phyloP scores from a whole-genome alignment of 1,284 basidiomycete species.

The Amanita bisporigera region DNA sequence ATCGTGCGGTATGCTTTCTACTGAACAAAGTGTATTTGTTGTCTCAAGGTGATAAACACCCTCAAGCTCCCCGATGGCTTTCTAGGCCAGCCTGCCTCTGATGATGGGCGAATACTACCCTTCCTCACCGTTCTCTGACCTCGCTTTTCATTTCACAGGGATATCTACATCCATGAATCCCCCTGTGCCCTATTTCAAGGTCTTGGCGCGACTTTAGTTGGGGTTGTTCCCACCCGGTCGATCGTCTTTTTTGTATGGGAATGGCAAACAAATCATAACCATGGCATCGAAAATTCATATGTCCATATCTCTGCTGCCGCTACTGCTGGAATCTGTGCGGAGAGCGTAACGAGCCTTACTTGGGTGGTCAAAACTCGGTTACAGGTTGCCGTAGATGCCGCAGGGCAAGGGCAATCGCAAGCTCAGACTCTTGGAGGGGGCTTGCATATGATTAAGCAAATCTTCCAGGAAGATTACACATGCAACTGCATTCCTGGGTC shows the following conservation, averaged over 20 bases:
- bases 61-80: no score
- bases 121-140: no score
- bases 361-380: conserved; percentile 99
- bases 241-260: conserved; percentile 99
- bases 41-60: no score
- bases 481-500: no score
- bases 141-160: not conserved
- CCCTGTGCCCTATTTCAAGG: conserved; percentile 93
- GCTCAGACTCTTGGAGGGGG: no score
- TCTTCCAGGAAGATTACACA: no score
- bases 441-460: no score
- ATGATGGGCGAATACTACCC: no score
- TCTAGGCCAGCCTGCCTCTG: no score
- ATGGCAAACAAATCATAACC: conserved; percentile 93
- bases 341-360: conserved; percentile 54
- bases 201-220: conserved; percentile 92
- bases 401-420: no score
- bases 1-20: no score
- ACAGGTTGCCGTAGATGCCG: conserved; percentile 61
- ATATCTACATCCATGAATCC: conserved; percentile 61
- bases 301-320: conserved; percentile 91
- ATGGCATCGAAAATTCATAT: conserved; percentile 82
- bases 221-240: conserved; percentile 93
- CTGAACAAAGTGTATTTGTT: no score
- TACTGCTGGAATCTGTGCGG: conserved; percentile 83